phyloP scores from a whole-genome alignment of 371 early-diverging fungal species.

The Mortierella sp. region DNA sequence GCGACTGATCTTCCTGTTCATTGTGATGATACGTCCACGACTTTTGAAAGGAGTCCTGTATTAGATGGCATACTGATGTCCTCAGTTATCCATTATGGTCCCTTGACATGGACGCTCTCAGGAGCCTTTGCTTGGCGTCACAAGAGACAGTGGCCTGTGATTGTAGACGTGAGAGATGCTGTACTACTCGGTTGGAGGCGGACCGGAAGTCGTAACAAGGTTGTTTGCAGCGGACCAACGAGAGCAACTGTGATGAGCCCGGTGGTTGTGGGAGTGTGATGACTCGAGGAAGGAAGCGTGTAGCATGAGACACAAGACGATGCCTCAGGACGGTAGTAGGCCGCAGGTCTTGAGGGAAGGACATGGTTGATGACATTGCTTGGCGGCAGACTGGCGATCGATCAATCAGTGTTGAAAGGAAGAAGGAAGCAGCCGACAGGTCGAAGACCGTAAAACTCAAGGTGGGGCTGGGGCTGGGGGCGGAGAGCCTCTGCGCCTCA shows the following conservation, averaged over 20 bases:
- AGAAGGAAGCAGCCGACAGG: too few species aligned
- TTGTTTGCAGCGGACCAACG: not conserved
- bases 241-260: too few species aligned
- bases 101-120: not conserved
- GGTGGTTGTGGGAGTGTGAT: not conserved
- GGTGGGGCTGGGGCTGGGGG: too few species aligned
- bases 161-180: conserved; percentile 26
- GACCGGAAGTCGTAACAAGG: not conserved
- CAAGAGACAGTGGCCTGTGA: not conserved
- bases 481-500: too few species aligned
- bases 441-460: too few species aligned
- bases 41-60: too few species aligned
- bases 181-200: conserved; percentile 37
- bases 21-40: not conserved
- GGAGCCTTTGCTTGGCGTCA: conserved; percentile 2
- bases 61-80: not conserved
- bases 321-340: not conserved
- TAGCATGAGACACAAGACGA: conserved; percentile 1
- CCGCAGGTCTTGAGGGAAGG: conserved; percentile 26
- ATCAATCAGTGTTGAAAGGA: not conserved
- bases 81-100: not conserved
- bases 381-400: not conserved
- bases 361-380: conserved; percentile 36
- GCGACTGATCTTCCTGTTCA: conserved; percentile 1
- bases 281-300: conserved; percentile 3